Evolutionary conservation across 805 yeast genomes (phyloP).

Genomic region (Ogataea degrootiae): DNA sequence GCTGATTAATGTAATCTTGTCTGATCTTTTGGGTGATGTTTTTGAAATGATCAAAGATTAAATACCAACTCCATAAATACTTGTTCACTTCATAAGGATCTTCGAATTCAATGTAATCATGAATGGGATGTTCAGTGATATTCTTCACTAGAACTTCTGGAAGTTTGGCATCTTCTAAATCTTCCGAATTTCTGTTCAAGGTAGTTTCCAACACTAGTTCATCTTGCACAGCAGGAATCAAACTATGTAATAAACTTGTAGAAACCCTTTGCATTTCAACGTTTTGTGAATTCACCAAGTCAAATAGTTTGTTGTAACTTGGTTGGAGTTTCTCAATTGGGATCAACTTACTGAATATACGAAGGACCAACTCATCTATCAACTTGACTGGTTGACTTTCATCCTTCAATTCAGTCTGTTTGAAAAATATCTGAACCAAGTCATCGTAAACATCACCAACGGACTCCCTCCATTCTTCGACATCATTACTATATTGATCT

Average conservation of each 20-base stretch:
- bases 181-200: conserved; percentile 39
- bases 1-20: conserved; percentile 51
- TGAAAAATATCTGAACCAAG: conserved; percentile 37
- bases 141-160: conserved; percentile 38
- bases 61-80: conserved; percentile 66
- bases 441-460: conserved; percentile 35
- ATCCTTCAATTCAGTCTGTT: conserved; percentile 4
- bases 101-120: conserved; percentile 37
- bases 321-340: conserved; percentile 30
- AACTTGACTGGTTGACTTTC: conserved; percentile 30
- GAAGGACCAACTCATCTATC: conserved; percentile 31
- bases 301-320: conserved; percentile 33
- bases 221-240: conserved; percentile 48
- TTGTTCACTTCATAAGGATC: conserved; percentile 32
- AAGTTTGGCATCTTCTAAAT: conserved; percentile 29
- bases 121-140: conserved; percentile 25
- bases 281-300: conserved; percentile 23
- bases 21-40: conserved; percentile 63
- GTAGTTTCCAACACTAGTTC: conserved; percentile 59
- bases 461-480: conserved; percentile 33
- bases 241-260: conserved; percentile 32
- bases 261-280: conserved; percentile 41
- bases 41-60: conserved; percentile 57
- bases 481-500: conserved; percentile 21
- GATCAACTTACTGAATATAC: conserved; percentile 17